phyloP scores from a whole-genome alignment of 768 basidiomycete species.

The Mycena venus region DNA sequence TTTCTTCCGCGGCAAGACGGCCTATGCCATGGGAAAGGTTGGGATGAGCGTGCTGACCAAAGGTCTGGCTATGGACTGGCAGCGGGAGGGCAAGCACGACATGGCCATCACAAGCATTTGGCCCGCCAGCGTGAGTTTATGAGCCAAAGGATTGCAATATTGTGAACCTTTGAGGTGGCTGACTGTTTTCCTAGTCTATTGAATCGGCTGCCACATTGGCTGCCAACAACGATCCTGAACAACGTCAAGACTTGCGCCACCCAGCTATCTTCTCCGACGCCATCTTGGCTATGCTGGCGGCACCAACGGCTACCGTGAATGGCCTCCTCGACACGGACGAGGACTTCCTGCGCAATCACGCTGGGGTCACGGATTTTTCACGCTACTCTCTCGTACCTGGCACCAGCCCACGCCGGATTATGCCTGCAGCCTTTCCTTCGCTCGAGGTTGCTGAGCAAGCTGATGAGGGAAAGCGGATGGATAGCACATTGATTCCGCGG shows the following conservation, averaged over 20 bases:
- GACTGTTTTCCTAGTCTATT: constrained; percentile 16
- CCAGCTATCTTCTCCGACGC: constrained; percentile 35
- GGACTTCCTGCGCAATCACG: constrained; percentile 28
- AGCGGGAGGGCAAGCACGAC: constrained; percentile 30
- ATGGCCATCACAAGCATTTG: constrained; percentile 37
- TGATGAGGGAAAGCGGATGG: constrained; percentile 34
- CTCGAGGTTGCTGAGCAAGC: constrained; percentile 31
- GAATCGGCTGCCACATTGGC: constrained; percentile 31
- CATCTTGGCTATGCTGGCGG: constrained; percentile 34
- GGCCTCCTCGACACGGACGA: constrained; percentile 31
- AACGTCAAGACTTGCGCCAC: constrained; percentile 24
- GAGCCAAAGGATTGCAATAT: too few relatives aligned
- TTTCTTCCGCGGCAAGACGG: constrained; percentile 38
- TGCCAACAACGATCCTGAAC: constrained; percentile 3
- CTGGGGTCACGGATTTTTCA: constrained; percentile 30
- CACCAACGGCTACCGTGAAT: constrained; percentile 23
- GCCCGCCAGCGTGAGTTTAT: constrained; percentile 27
- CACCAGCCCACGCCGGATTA: constrained; percentile 27
- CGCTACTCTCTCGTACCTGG: constrained; percentile 28
- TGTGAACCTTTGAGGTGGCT: background rate
- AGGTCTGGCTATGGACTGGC: constrained; percentile 35
- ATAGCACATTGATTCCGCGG: constrained; percentile 12
- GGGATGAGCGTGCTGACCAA: constrained; percentile 36
- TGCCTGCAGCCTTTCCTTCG: constrained; percentile 29
- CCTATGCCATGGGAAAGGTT: constrained; percentile 37